Evolutionary conservation across 164 flowering plant species (phyloP).

Genomic region (Piper betle): DNA sequence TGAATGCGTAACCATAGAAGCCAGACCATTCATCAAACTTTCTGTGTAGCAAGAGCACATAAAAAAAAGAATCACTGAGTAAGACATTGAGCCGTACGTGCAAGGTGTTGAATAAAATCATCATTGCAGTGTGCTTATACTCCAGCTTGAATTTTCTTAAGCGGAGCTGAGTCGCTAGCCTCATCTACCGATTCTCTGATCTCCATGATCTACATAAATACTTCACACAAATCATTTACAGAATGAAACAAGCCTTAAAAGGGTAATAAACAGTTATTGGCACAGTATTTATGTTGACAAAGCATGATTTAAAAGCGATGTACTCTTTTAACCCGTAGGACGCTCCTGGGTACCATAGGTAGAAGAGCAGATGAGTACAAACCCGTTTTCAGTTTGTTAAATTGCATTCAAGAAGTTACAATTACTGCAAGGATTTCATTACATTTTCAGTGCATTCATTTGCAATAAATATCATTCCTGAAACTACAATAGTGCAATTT

Average conservation of each 20-base stretch:
- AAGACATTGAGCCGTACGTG: neutral
- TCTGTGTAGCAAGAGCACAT: constrained; percentile 33
- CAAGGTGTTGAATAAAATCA: neutral
- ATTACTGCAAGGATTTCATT: neutral
- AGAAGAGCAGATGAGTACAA: neutral
- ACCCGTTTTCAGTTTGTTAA: neutral
- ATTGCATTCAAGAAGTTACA: too few relatives aligned
- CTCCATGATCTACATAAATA: constrained; percentile 56
- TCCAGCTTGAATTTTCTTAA: constrained; percentile 49
- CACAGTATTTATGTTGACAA: neutral
- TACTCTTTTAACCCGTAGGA: too few relatives aligned
- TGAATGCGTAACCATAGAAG: constrained; percentile 46
- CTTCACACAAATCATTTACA: neutral
- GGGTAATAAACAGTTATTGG: neutral
- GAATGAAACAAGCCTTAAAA: neutral
- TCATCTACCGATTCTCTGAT: constrained; percentile 88
- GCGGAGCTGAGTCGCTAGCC: constrained; percentile 37
- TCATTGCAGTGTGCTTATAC: constrained; percentile 17
- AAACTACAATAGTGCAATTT: too few relatives aligned
- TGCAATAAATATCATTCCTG: too few relatives aligned
- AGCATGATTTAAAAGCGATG: neutral
- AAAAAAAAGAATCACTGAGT: neutral
- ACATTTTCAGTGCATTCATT: too few relatives aligned
- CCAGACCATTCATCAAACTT: constrained; percentile 43
- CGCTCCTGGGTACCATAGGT: neutral